These are phyloP conservation scores for Candida odintsovae DNA, from an alignment of 805 yeast genomes.

Conservation along the genomic window DNA sequence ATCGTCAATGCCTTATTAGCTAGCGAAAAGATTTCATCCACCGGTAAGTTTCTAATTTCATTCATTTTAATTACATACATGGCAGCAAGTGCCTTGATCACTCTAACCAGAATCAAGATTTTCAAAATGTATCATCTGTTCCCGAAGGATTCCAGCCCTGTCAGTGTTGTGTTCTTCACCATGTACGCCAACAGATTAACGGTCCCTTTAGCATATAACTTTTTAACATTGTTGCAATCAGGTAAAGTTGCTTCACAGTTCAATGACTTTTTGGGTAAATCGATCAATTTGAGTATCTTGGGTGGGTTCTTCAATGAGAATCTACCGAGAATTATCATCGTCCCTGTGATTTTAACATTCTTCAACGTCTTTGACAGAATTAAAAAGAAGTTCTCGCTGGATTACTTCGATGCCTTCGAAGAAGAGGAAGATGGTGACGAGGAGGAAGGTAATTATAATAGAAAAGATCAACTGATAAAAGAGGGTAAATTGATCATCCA, in stretches of 20 bases:
- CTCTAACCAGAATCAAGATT: constrained; percentile 60
- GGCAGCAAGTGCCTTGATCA: constrained; percentile 60
- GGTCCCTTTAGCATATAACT: constrained; percentile 76
- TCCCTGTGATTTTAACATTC: constrained; percentile 61
- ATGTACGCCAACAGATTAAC: constrained; percentile 79
- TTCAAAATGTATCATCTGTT: constrained; percentile 77
- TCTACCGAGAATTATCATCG: constrained; percentile 66
- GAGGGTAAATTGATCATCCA: constrained; percentile 22
- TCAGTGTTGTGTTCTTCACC: constrained; percentile 70
- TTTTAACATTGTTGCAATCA: constrained; percentile 49
- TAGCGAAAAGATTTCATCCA: constrained; percentile 23
- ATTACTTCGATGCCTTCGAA: constrained; percentile 32
- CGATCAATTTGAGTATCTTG: constrained; percentile 68
- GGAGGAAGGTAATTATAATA: constrained; percentile 12
- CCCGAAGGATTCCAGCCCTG: constrained; percentile 64
- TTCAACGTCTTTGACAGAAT: constrained; percentile 65
- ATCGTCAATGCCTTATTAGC: constrained; percentile 47
- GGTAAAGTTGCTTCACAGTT: constrained; percentile 48
- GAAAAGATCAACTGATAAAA: constrained; percentile 14
- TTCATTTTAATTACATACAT: constrained; percentile 50
- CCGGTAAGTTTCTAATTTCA: constrained; percentile 32
- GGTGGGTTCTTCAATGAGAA: constrained; percentile 68
- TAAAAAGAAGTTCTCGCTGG: constrained; percentile 27
- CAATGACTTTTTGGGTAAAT: constrained; percentile 68
- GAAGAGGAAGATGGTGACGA: constrained; percentile 27